phyloP scores from a whole-genome alignment of 2,329 filamentous ascomycete species.

The Talaromyces albobiverticillius region DNA sequence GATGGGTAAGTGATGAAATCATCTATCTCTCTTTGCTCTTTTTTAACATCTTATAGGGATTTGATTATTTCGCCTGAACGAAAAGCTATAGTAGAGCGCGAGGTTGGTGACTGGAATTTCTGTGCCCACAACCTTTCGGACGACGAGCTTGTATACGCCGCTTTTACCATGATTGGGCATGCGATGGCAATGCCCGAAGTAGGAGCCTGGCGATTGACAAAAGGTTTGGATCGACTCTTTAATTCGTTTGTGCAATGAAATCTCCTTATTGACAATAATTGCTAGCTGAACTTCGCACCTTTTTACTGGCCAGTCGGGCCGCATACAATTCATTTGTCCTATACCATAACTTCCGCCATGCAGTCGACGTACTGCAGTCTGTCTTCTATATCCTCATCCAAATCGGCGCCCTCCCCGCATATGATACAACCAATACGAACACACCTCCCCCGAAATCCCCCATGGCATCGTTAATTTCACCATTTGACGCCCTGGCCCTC shows the following conservation, averaged over 20 bases:
- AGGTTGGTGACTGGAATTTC: constrained; percentile 79
- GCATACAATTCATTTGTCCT: constrained; percentile 97
- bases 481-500: constrained; percentile 84
- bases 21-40: constrained; percentile 1
- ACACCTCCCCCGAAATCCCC: constrained; percentile 53
- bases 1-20: constrained; percentile 54
- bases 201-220: constrained; percentile 73
- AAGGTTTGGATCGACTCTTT: constrained; percentile 64
- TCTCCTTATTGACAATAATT: constrained; percentile 10
- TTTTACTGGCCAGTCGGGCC: constrained; percentile 80
- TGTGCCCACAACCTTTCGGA: constrained; percentile 86
- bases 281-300: constrained; percentile 75
- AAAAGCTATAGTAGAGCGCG: constrained; percentile 62
- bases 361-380: constrained; percentile 92
- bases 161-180: constrained; percentile 87
- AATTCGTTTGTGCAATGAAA: neutral
- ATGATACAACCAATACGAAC: constrained; percentile 41
- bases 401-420: constrained; percentile 72
- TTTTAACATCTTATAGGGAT: constrained; percentile 45
- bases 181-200: constrained; percentile 78
- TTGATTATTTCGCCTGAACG: constrained; percentile 67
- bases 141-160: constrained; percentile 82
- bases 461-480: constrained; percentile 72
- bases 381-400: constrained; percentile 85
- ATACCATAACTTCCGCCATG: constrained; percentile 98